A percentile compares a stretch with the other conserved stretches of the same genome.
Conservation (phyloP, 208 protist species). For the Trypanosoma conorhini region DNA sequence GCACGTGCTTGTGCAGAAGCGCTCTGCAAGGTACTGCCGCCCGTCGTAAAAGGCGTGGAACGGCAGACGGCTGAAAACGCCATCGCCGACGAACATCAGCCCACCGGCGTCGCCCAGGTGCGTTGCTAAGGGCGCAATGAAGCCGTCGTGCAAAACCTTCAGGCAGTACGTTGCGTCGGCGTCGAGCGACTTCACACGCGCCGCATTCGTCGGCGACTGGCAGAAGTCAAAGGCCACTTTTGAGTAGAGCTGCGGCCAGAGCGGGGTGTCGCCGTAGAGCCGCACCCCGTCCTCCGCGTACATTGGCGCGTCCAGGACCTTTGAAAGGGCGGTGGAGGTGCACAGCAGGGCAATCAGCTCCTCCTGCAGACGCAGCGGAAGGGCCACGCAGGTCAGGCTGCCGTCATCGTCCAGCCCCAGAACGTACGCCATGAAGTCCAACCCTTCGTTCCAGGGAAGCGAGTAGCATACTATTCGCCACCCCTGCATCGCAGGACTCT, state of each 20-base stretch:
- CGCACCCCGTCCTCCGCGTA: slow-evolving; percentile 23
- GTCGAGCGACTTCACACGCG: slow-evolving; percentile 8
- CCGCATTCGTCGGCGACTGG: slow-evolving; percentile 18
- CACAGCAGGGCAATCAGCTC: slow-evolving; percentile 28
- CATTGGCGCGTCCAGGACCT: slow-evolving; percentile 37
- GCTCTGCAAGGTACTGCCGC: slow-evolving; percentile 32
- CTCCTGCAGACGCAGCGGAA: slow-evolving; percentile 12
- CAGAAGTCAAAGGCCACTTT: slow-evolving; percentile 44
- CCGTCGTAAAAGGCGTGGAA: slow-evolving; percentile 60
- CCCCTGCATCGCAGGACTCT: slow-evolving; percentile 20
- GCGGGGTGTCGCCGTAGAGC: slow-evolving; percentile 56
- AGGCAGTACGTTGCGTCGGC: slow-evolving; percentile 40
- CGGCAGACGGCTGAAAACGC: slow-evolving; percentile 48
- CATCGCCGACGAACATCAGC: slow-evolving; percentile 54
- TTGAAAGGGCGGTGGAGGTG: slow-evolving; percentile 32
- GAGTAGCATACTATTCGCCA: slow-evolving; percentile 50
- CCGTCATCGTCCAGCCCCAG: slow-evolving; percentile 14
- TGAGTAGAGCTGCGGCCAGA: slow-evolving; percentile 63
- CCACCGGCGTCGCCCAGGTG: slow-evolving; percentile 14
- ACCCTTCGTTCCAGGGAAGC: slow-evolving; percentile 51
- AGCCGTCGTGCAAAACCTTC: slow-evolving; percentile 34
- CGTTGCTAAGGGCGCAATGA: slow-evolving; percentile 39
- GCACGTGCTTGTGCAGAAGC: slow-evolving; percentile 36
- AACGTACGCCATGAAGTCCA: slow-evolving; percentile 44
- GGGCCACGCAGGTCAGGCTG: slow-evolving; percentile 9